phyloP scores from a whole-genome alignment of 2,329 filamentous ascomycete genomes.

The Alternaria solani region DNA sequence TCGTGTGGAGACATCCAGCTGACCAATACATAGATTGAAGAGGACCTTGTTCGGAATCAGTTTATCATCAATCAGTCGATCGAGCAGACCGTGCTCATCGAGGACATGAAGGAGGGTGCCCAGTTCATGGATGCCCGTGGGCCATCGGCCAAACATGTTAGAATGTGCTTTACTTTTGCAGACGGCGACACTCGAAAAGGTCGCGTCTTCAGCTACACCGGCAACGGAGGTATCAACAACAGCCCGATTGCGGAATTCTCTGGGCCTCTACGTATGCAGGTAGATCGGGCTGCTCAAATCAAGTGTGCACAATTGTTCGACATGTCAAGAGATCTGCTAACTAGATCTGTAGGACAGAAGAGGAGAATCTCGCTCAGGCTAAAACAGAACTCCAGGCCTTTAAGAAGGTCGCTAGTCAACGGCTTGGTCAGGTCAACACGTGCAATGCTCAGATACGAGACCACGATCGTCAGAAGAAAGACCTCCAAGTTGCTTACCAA shows the following conservation, averaged over 20 bases:
- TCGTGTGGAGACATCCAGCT: neutral
- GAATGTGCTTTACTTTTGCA: slow-evolving; percentile 73
- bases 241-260: slow-evolving; percentile 62
- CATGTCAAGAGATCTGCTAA: slow-evolving; percentile 10
- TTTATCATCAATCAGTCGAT: slow-evolving; percentile 83
- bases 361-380: slow-evolving; percentile 57
- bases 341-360: slow-evolving; percentile 48
- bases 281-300: slow-evolving; percentile 75
- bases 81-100: slow-evolving; percentile 84
- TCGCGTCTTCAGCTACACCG: slow-evolving; percentile 55
- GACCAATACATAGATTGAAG: slow-evolving; percentile 68
- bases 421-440: slow-evolving; percentile 55
- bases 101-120: slow-evolving; percentile 71
- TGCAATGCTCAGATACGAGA: slow-evolving; percentile 59
- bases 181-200: slow-evolving; percentile 68
- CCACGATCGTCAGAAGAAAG: slow-evolving; percentile 57
- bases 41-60: slow-evolving; percentile 78
- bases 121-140: slow-evolving; percentile 70
- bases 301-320: slow-evolving; percentile 44
- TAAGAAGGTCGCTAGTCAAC: slow-evolving; percentile 43
- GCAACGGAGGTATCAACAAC: slow-evolving; percentile 59
- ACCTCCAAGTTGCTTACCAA: slow-evolving; percentile 66
- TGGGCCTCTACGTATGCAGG: slow-evolving; percentile 76
- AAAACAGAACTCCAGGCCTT: slow-evolving; percentile 53
- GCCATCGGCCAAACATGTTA: slow-evolving; percentile 68